A percentile compares a stretch with the other conserved stretches of the same genome.
Conservation (phyloP, 2,329 filamentous ascomycete species). For the Alternaria novae-zelandiae region DNA sequence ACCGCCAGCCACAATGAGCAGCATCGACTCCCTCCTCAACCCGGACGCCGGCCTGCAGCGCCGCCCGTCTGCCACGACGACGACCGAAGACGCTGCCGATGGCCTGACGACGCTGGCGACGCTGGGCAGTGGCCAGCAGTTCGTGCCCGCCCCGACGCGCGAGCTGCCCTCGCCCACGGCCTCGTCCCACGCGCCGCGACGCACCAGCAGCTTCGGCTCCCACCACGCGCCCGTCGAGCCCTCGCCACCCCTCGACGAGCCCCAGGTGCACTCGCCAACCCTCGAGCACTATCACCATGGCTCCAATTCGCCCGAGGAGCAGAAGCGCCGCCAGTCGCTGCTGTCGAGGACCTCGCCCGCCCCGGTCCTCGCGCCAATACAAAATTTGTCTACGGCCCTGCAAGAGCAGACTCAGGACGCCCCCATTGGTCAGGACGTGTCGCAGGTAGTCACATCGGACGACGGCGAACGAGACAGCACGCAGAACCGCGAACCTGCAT, state of each 20-base stretch:
- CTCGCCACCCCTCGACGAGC: conserved; percentile 44
- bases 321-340: conserved; percentile 46
- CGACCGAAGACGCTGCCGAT: conserved; percentile 49
- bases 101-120: conserved; percentile 48
- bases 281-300: conserved; percentile 57
- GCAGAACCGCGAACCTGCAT: conserved; percentile 42
- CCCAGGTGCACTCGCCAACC: conserved; percentile 51
- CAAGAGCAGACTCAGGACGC: conserved; percentile 27
- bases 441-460: conserved; percentile 28
- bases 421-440: conserved; percentile 34
- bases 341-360: conserved; percentile 40
- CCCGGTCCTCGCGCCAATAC: conserved; percentile 51
- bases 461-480: conserved; percentile 19
- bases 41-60: conserved; percentile 28
- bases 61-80: conserved; percentile 21
- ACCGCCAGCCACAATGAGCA: conserved; percentile 35
- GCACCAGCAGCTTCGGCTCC: conserved; percentile 43
- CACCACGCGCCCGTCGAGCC: conserved; percentile 49
- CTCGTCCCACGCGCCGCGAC: conserved; percentile 36
- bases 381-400: conserved; percentile 35
- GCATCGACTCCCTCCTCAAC: conserved; percentile 47
- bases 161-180: conserved; percentile 43
- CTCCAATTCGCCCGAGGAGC: conserved; percentile 54
- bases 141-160: conserved; percentile 26
- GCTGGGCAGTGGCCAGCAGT: conserved; percentile 41